A percentile compares a stretch with the other conserved stretches of the same genome.
Conservation (phyloP, 768 basidiomycete genomes). For the Coprinopsis strossmayeri region DNA sequence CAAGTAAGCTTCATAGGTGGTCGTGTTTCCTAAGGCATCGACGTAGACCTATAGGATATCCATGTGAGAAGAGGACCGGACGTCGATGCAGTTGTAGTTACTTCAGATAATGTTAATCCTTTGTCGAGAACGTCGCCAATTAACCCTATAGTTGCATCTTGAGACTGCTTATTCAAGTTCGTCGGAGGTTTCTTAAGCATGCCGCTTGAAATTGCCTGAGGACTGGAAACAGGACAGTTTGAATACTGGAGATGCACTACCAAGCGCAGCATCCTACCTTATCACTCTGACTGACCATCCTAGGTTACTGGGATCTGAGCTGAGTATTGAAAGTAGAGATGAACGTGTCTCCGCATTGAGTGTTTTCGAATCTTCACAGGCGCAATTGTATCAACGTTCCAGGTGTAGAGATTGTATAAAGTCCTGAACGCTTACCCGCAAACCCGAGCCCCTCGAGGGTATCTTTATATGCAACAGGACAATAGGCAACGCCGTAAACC, state of each 20-base stretch:
- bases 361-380: constrained; percentile 78
- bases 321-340: constrained; percentile 57
- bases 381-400: background rate
- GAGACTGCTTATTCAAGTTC: constrained; percentile 84
- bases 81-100: constrained; percentile 24
- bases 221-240: constrained; percentile 37
- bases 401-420: background rate
- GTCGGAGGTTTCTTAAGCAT: constrained; percentile 82
- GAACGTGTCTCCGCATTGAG: constrained; percentile 68
- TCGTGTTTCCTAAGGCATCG: constrained; percentile 87
- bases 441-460: constrained; percentile 79
- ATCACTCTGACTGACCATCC: constrained; percentile 82
- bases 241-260: background rate
- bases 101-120: constrained; percentile 78
- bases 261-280: constrained; percentile 31
- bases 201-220: constrained; percentile 83
- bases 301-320: constrained; percentile 62
- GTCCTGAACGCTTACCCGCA: constrained; percentile 58
- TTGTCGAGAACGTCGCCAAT: constrained; percentile 80
- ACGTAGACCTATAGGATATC: constrained; percentile 66
- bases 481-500: constrained; percentile 95
- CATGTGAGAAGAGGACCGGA: background rate
- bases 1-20: constrained; percentile 80
- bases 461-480: constrained; percentile 71
- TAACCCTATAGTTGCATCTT: constrained; percentile 85